Evolutionary conservation across 805 yeast genomes (phyloP), one percentile per base, ranked within the genome.

Genomic region (Metschnikowia lachancei): DNA sequence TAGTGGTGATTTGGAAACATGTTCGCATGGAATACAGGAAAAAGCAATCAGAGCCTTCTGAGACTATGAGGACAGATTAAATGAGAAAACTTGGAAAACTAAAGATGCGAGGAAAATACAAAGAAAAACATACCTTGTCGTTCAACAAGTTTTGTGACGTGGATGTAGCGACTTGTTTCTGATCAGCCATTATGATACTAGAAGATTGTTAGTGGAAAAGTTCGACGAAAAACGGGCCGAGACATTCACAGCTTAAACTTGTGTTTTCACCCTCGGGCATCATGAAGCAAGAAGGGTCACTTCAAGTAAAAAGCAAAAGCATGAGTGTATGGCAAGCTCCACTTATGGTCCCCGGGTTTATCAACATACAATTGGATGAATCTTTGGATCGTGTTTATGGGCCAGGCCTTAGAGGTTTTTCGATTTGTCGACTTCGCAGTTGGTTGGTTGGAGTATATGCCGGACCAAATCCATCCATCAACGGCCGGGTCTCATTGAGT

Each of bases 61-160:
- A 8, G 24, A 8, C 24, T 4, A 22, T 5, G 24, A 22, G 24
- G 24, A 22, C 24, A 4, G 8, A 22, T 22, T 22, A 22, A 22
- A 4, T 22, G 4, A 8, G 24, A 22, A 22, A 22, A 5, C 8
- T 22, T 4, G 24, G 24, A 4, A 22, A 22, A 5, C 8, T 8
- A 29, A 29, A 7, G 8, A 30, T 16, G 14, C 19, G 26, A 33
- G n/a, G 9, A 11, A n/a, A n/a, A n/a, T n/a, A n/a, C n/a, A n/a
- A n/a, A 11, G 12, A 63, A 68, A n/a, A 13, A 64, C 69, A 46
- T 63, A 65, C 69, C 64, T 82, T 81, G 59, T 81, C 84, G 60
- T 82, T 81, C 56, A 81, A 69, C 56, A 82, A 77, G 58, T 79
- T 76, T 63, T 75, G 80, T 41, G 82, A 78, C 43, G 82, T 58